Evolutionary conservation across 1,284 basidiomycete genomes (phyloP).

Genomic region (Phlebopus sp.): DNA sequence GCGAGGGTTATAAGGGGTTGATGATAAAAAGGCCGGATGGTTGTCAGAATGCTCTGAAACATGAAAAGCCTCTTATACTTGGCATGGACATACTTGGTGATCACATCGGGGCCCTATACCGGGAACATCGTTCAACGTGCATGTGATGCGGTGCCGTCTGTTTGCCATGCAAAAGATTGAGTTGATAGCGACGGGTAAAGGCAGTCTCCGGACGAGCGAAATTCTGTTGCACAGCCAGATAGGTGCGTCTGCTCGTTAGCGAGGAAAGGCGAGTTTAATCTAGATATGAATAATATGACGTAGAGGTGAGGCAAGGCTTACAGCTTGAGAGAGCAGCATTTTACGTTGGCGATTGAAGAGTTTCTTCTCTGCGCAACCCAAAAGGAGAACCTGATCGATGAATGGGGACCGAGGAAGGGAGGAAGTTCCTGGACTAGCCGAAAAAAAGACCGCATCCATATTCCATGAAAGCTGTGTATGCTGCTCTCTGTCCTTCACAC

Average conservation of each 20-base stretch:
- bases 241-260: neutral
- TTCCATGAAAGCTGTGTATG: too few relatives aligned
- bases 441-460: too few relatives aligned
- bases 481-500: too few relatives aligned
- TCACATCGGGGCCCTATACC: constrained; percentile 1
- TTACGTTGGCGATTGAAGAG: too few relatives aligned
- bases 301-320: neutral
- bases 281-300: too few relatives aligned
- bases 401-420: too few relatives aligned
- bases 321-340: neutral
- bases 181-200: neutral
- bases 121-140: constrained; percentile 1
- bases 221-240: neutral
- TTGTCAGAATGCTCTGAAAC: constrained; percentile 17
- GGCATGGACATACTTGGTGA: constrained; percentile 5
- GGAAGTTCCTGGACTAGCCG: too few relatives aligned
- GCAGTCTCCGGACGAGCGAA: constrained; percentile 2
- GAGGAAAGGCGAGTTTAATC: neutral
- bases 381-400: too few relatives aligned
- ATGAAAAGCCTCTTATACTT: constrained; percentile 24
- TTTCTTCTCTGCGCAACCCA: too few relatives aligned
- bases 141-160: constrained; percentile 1
- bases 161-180: constrained; percentile 6
- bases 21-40: neutral
- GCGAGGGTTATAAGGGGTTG: constrained; percentile 15